These are phyloP conservation scores for Naematelia encephala DNA, from an alignment of 768 basidiomycete genomes.

Conservation along the genomic window DNA sequence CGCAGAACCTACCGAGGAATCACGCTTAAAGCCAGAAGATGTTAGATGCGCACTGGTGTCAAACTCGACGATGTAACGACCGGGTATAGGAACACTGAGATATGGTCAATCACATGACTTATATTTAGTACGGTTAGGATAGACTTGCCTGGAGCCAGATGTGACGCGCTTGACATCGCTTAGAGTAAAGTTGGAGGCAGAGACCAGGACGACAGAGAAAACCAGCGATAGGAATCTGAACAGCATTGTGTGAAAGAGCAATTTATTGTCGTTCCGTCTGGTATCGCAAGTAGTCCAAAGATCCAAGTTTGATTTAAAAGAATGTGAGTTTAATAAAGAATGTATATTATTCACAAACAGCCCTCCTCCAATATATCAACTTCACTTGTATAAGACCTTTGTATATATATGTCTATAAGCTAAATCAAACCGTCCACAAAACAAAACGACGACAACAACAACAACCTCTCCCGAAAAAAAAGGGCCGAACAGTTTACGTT, in stretches of 20 bases:
- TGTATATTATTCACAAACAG: no score
- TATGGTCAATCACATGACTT: neutral
- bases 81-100: constrained; percentile 48
- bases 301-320: neutral
- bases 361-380: no score
- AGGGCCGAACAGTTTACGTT: no score
- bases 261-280: neutral
- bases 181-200: neutral
- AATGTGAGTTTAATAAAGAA: neutral
- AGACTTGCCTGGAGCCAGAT: neutral
- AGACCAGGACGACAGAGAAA: neutral
- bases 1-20: constrained; percentile 11
- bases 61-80: constrained; percentile 63
- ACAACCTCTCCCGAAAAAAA: neutral
- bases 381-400: no score
- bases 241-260: neutral
- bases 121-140: neutral
- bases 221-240: neutral
- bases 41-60: constrained; percentile 47
- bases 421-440: neutral
- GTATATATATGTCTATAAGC: neutral
- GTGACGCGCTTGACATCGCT: neutral
- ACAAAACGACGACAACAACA: neutral
- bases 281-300: neutral
- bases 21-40: constrained; percentile 20